Evolutionary conservation across 129 eudicot species (phyloP), one percentile per base, ranked within the genome.

Genomic region (Flaveria linearis): DNA sequence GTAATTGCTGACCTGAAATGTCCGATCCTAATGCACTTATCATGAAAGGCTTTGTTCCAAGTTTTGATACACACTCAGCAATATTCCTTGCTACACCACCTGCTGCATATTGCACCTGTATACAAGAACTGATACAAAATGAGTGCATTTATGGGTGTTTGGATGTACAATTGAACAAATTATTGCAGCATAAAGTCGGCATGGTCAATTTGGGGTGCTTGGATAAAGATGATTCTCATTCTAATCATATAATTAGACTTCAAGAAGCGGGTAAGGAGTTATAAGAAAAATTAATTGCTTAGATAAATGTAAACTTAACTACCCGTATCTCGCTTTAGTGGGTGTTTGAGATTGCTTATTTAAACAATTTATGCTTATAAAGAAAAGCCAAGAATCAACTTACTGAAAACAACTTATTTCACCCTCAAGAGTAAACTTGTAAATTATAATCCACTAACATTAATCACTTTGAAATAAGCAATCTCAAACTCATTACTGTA

Each of bases 71-170:
- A 77, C 99, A 95, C 66, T 95, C 95, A 0, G 94, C 99, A 66
- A 95, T 81, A 84, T 95, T 95, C 76, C 97, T 91, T 76, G 92
- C 99, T 46, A 95, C 99, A 76, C 99, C 99, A 30, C 99, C 99
- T 23, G 70, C 83, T 71, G 89, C 83, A 85, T 81, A 91, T n/a
- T 69, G 39, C 56, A 95, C 85, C 97, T 91, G 76, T 57, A 81
- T 36, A 28, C 68, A 22, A 56, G 4, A 16, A 15, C 69, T 30
- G 6, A n/a, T 7, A 64, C 26, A 64, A 64, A 15, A 15, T 36
- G 69, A 64, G 69, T 14, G 46, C 69, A 25, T 64, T 7, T 16
- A 64, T 5, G 25, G 69, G 67, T 60, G 42, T 72, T 20, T 53
- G 23, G 20, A 17, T 43, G 43, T 5, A 0, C 14, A 22, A 7